phyloP scores from a whole-genome alignment of 2,329 filamentous ascomycete species.

The Sphaerulina vaccinii region DNA sequence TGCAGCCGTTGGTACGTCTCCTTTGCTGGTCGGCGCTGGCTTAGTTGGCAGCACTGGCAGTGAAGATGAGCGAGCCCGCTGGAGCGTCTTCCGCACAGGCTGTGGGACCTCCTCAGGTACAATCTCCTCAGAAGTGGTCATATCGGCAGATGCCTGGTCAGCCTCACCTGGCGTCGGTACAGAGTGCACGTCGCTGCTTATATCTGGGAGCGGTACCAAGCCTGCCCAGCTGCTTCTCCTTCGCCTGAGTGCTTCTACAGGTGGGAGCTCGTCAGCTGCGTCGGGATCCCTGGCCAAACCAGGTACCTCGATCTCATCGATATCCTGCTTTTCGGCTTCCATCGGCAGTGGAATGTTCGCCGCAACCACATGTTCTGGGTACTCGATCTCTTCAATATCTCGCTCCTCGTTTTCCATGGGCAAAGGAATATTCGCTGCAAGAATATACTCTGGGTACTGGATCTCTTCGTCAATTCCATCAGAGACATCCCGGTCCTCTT shows the following conservation, averaged over 20 bases:
- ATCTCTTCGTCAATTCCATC: conserved; percentile 54
- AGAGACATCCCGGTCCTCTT: conserved; percentile 11
- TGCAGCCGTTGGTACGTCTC: conserved; percentile 5
- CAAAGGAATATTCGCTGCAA: conserved; percentile 63
- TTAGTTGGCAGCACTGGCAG: background rate
- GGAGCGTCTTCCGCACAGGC: background rate
- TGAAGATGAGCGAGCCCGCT: conserved; percentile 2
- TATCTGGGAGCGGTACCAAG: background rate
- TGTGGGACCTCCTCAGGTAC: background rate
- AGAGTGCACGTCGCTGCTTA: background rate
- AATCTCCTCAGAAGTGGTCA: background rate
- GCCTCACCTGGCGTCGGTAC: background rate
- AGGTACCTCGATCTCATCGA: conserved; percentile 78
- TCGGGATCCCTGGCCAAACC: conserved; percentile 68
- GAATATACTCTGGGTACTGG: conserved; percentile 49
- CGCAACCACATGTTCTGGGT: conserved; percentile 43
- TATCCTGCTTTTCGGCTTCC: conserved; percentile 61
- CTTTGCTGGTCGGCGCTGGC: background rate
- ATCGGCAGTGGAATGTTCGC: conserved; percentile 67
- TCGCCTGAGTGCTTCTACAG: conserved; percentile 26
- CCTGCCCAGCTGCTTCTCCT: conserved; percentile 30
- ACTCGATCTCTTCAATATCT: conserved; percentile 71
- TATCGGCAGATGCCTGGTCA: conserved; percentile 2
- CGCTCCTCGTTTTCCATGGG: conserved; percentile 61
- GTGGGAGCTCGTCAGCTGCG: conserved; percentile 39